Percentiles rank a stretch among this genome's conserved stretches.
phyloP scores from a whole-genome alignment of 805 yeast genomes.

The Metschnikowia lochheadii region DNA sequence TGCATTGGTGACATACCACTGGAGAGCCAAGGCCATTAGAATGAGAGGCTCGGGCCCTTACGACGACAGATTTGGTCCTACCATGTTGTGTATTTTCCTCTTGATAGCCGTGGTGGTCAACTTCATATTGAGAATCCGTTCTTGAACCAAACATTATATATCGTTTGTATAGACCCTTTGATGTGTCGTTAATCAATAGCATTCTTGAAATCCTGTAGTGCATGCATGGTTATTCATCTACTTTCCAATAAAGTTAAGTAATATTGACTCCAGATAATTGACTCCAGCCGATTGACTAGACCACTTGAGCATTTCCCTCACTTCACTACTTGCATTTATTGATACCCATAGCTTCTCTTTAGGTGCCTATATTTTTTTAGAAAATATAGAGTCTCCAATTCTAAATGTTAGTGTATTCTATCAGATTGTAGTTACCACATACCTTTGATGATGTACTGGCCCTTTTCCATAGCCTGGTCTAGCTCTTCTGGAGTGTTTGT shows the following conservation, averaged over 20 bases:
- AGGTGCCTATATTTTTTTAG: slow-evolving; percentile 29
- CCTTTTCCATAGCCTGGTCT: slow-evolving; percentile 24
- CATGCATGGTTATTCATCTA: too few relatives aligned
- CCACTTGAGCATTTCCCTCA: too few relatives aligned
- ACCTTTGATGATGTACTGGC: slow-evolving; percentile 27
- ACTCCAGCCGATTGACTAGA: too few relatives aligned
- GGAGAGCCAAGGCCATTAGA: slow-evolving; percentile 99
- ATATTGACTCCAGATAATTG: too few relatives aligned
- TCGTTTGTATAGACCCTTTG: neutral
- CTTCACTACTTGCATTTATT: too few relatives aligned
- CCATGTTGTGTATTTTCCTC: slow-evolving; percentile 91
- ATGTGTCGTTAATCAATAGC: neutral
- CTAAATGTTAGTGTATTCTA: slow-evolving; percentile 16
- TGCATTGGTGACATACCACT: slow-evolving; percentile 93
- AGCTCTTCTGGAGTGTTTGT: slow-evolving; percentile 17
- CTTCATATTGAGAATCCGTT: slow-evolving; percentile 76
- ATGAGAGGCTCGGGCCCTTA: slow-evolving; percentile 98
- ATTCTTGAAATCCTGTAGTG: neutral
- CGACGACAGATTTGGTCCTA: slow-evolving; percentile 98
- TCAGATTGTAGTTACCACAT: slow-evolving; percentile 5
- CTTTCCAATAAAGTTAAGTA: too few relatives aligned
- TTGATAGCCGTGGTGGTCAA: slow-evolving; percentile 91
- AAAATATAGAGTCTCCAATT: slow-evolving; percentile 32
- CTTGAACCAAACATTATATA: slow-evolving; percentile 22
- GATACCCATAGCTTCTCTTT: slow-evolving; percentile 30